Evolutionary conservation across 106 monocot species (phyloP).

Genomic region (Agapanthus africanus): DNA sequence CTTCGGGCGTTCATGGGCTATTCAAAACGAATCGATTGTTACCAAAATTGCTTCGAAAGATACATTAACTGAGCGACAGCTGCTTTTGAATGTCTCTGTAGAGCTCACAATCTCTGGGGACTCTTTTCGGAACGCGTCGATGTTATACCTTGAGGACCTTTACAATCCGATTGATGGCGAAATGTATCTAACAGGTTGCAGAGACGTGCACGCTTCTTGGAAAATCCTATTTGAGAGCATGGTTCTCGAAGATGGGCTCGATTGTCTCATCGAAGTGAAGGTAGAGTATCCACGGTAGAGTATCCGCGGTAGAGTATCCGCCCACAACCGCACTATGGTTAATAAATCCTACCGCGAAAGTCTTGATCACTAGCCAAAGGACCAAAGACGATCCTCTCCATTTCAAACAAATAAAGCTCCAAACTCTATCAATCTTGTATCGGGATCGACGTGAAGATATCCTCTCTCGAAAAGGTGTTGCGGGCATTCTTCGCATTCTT

Average conservation of each 20-base stretch:
- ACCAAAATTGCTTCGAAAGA: background rate
- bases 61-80: conserved; percentile 19
- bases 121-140: conserved; percentile 31
- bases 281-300: conserved; percentile 65
- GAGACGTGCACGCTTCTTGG: conserved; percentile 45
- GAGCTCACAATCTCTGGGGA: conserved; percentile 32
- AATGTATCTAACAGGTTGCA: conserved; percentile 61
- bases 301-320: too few relatives aligned
- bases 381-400: conserved; percentile 45
- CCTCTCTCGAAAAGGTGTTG: conserved; percentile 43
- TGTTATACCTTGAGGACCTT: conserved; percentile 45
- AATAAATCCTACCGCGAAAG: conserved; percentile 39
- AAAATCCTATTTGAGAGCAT: conserved; percentile 30
- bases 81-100: conserved; percentile 54
- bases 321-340: conserved; percentile 62
- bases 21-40: conserved; percentile 1
- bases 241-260: conserved; percentile 47
- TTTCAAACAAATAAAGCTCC: conserved; percentile 42
- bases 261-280: conserved; percentile 59
- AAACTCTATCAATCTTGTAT: conserved; percentile 57
- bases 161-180: conserved; percentile 57
- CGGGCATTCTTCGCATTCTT: conserved; percentile 38
- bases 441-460: conserved; percentile 42
- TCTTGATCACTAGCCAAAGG: conserved; percentile 45
- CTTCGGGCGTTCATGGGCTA: conserved; percentile 21